phyloP scores from a whole-genome alignment of 306 rosid species.

The Glycyrrhiza uralensis region DNA sequence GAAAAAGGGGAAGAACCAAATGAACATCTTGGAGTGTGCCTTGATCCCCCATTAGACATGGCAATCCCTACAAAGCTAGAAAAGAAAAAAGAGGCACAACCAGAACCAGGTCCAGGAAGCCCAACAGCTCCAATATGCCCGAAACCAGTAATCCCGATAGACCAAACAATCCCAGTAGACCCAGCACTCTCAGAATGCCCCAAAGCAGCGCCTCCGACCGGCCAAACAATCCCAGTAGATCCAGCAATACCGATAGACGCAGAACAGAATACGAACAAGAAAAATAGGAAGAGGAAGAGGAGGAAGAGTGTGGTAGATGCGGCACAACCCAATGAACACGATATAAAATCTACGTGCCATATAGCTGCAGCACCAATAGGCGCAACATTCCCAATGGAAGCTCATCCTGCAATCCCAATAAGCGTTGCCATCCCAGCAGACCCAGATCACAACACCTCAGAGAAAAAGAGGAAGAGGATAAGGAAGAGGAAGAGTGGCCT shows the following conservation, averaged over 20 bases:
- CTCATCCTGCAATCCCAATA: neutral
- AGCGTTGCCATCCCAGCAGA: neutral
- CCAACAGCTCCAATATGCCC: neutral
- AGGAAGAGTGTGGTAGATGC: neutral
- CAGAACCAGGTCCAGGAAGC: neutral
- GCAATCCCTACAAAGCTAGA: neutral
- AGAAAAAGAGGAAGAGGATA: neutral
- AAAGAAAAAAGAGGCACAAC: neutral
- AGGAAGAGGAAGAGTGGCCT: neutral
- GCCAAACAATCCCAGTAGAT: neutral
- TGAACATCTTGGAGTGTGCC: neutral
- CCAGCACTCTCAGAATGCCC: neutral
- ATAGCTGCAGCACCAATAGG: neutral
- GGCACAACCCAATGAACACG: neutral
- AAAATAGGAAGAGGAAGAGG: neutral
- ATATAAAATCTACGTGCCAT: neutral
- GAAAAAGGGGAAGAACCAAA: neutral
- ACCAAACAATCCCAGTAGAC: neutral
- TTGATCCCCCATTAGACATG: neutral
- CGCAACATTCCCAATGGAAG: neutral
- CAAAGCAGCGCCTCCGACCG: neutral
- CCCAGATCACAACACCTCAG: neutral
- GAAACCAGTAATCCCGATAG: neutral
- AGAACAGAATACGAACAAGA: neutral
- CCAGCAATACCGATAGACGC: neutral